These are phyloP conservation scores for Fraxinus greggii DNA, from an alignment of 305 asterid genomes.

Conservation along the genomic window DNA sequence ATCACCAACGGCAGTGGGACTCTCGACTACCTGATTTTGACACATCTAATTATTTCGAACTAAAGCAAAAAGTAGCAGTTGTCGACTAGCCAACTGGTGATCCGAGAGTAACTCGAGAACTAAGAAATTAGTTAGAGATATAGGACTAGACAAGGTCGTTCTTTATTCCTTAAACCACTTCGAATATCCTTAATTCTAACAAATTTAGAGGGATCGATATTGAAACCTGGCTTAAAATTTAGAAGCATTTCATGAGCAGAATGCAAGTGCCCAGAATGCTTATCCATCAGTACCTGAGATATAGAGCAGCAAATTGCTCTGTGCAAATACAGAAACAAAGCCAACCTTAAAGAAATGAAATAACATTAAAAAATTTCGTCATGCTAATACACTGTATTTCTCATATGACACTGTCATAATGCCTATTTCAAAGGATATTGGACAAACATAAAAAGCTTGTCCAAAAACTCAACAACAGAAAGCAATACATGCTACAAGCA, in stretches of 20 bases:
- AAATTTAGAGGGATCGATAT: neutral
- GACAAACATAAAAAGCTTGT: constrained; percentile 34
- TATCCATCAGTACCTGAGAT: neutral
- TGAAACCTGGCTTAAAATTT: neutral
- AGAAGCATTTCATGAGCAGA: neutral
- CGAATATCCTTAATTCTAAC: neutral
- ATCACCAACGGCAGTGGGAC: neutral
- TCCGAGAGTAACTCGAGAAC: neutral
- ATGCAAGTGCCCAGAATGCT: neutral
- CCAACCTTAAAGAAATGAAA: neutral
- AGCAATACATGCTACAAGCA: constrained; percentile 21
- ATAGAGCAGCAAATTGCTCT: constrained; percentile 1
- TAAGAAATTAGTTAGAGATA: neutral
- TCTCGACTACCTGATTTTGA: neutral
- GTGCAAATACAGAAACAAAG: constrained; percentile 20
- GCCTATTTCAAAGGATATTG: constrained; percentile 27
- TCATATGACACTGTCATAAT: constrained; percentile 18
- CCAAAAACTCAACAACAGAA: constrained; percentile 26
- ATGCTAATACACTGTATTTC: constrained; percentile 25
- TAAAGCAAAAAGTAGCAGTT: neutral
- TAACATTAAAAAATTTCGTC: constrained; percentile 12
- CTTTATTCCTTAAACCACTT: neutral
- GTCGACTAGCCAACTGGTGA: neutral
- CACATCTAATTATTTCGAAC: neutral
- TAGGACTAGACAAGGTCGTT: neutral